Conservation (phyloP, 345 rosid species). For the Camelina neglecta region DNA sequence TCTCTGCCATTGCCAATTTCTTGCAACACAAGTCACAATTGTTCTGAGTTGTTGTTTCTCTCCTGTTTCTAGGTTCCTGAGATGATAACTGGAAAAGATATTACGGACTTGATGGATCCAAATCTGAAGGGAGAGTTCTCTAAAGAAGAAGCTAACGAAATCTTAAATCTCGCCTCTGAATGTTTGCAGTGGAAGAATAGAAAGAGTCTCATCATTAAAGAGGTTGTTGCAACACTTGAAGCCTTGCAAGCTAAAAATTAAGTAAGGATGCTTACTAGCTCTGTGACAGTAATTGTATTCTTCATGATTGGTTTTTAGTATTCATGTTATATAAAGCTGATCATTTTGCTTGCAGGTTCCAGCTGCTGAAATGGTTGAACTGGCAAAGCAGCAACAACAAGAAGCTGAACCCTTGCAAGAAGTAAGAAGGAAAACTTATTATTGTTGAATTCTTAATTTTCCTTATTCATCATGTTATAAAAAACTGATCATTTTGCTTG, state of each 20-base stretch:
- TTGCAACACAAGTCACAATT: neutral
- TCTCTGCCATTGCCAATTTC: neutral
- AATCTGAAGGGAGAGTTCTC: conserved; percentile 82
- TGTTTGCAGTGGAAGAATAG: conserved; percentile 45
- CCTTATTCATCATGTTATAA: too few relatives aligned
- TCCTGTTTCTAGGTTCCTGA: conserved; percentile 69
- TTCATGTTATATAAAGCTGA: conserved; percentile 9
- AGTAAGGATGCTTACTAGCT: neutral
- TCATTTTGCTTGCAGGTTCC: conserved; percentile 53
- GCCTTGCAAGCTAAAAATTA: conserved; percentile 7
- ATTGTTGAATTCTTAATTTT: too few relatives aligned
- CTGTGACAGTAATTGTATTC: neutral
- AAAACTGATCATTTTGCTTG: too few relatives aligned
- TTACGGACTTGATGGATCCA: conserved; percentile 77
- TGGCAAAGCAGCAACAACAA: conserved; percentile 50
- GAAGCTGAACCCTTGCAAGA: neutral
- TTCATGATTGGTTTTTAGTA: neutral
- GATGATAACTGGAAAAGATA: conserved; percentile 72
- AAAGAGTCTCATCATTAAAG: neutral
- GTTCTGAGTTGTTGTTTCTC: neutral
- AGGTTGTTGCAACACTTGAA: conserved; percentile 57
- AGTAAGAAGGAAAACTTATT: too few relatives aligned
- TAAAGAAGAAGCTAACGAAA: conserved; percentile 71
- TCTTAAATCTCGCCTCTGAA: conserved; percentile 76
- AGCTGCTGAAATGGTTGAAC: conserved; percentile 66